Base-by-base conservation (phyloP, 495 filamentous ascomycete genomes). In the Talaromyces proteolyticus region DNA sequence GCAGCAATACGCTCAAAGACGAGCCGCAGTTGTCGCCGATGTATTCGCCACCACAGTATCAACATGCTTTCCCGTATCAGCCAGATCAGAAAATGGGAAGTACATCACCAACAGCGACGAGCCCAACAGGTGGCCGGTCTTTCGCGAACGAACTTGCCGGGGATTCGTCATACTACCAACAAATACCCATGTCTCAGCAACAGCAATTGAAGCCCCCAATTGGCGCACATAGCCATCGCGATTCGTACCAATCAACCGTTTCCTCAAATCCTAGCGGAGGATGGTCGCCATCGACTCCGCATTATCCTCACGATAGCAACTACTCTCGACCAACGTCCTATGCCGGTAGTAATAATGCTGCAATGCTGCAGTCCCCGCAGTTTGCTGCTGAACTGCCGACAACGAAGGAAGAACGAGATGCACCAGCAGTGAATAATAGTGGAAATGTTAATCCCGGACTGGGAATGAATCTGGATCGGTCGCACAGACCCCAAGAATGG, bases 1-100 rank as follows among this genome's bases (percentile, higher is more conserved):
- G 93, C 26, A 14, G 29, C 2, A 34, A 8, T 10, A 14, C 29
- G 29, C 8, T 10, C 14, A 34, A 34, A 1, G 14, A 34, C 14
- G 29, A 34, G 29, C 29, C 8, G 8, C 8, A 34, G 29, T 10
- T 34, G 8, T 8, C 14, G 29, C 29, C 29, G 8, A 34, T 34
- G 29, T 34, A 34, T 34, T 34, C 29, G 29, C 29, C 29, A 14
- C 29, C 29, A 14, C 29, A 34, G 29, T 34, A 34, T 14, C 29
- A 34, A 34, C 29, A 12, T 29, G 25, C 25, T 6, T 29, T 29
- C 25, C 25, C 25, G n/a, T n/a, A n/a, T n/a, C n/a, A n/a, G n/a
- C n/a, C n/a, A n/a, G n/a, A n/a, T n/a, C n/a, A n/a, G n/a, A n/a
- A n/a, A n/a, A n/a, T n/a, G n/a, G n/a, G n/a, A n/a, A n/a, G n/a